A percentile compares a stretch with the other conserved stretches of the same genome.
phyloP scores from a whole-genome alignment of 106 monocot species.

The Phalaenopsis equestris region DNA sequence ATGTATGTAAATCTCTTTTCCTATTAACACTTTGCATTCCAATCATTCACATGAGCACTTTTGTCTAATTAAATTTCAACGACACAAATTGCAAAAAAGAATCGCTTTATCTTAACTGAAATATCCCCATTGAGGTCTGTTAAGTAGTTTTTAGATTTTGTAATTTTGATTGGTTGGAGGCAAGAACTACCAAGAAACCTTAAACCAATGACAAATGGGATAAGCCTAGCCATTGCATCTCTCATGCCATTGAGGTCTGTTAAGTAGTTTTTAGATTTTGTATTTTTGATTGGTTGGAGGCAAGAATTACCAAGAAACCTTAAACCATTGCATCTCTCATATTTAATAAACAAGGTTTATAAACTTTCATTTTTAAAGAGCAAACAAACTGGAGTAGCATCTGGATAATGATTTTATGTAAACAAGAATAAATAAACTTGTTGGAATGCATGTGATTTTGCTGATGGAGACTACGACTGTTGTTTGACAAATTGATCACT shows the following conservation, averaged over 20 bases:
- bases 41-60: too few species aligned
- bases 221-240: conserved; percentile 5
- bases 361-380: background rate
- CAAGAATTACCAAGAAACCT: background rate
- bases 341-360: background rate
- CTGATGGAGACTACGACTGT: background rate
- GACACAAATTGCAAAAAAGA: background rate
- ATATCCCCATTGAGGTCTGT: background rate
- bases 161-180: conserved; percentile 1
- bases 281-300: background rate
- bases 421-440: background rate
- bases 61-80: too few species aligned
- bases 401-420: background rate
- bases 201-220: too few species aligned
- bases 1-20: background rate
- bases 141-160: background rate
- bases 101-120: background rate
- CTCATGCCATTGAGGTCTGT: background rate
- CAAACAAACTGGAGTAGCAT: background rate
- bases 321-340: conserved; percentile 5
- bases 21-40: background rate
- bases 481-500: too few species aligned
- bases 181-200: background rate
- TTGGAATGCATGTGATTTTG: background rate
- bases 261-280: background rate